Base-by-base conservation (phyloP, 495 filamentous ascomycete species). In the Daldinia grandis region DNA sequence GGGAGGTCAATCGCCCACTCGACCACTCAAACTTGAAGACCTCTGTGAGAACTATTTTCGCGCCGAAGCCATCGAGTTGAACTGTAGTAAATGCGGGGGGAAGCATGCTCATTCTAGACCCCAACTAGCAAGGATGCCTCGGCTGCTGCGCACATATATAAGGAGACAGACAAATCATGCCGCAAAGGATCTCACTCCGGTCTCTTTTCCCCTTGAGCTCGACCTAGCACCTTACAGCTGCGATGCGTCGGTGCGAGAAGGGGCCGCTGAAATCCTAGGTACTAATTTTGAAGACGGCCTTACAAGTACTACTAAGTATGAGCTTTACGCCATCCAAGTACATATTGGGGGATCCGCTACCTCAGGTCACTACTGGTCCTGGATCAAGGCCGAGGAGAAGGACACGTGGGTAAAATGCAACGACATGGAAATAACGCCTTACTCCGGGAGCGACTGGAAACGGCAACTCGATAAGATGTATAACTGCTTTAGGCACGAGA, bases 301-400 rank as follows among this genome's bases (percentile, higher is more conserved):
- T 51, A 51, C 58, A 14, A 68, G 68, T 3, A 58, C 67, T 14
- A 76, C 81, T 58, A 17, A 54, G 1, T 87, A 86, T 66, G 78
- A 84, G 25, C 79, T 80, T 49, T 85, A 81, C 71, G 83, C 78
- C 35, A 79, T 85, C n/a, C 78, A 77, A 35, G 54, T 77, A 44
- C 83, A 85, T 49, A 49, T 62, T 37, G 78, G 79, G 12, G 10
- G 37, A 0, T 58, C 15, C 0, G 62, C 78, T 15, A 69, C 66
- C 10, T 51, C 66, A 12, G 85, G 85, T 1, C 85, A 87, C 58
- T 87, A 86, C 70, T 78, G 73, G 54, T 58, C 74, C 31, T 82
- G 15, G 17, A 12, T 56, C 37, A 47, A 14, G 21, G 31, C 3
- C 9, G 1, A 19, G 14, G 12, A n/a, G 3, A 7, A 33, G 14